Base-by-base conservation (phyloP, 352 stramenopile species). In the Peronospora destructor region DNA sequence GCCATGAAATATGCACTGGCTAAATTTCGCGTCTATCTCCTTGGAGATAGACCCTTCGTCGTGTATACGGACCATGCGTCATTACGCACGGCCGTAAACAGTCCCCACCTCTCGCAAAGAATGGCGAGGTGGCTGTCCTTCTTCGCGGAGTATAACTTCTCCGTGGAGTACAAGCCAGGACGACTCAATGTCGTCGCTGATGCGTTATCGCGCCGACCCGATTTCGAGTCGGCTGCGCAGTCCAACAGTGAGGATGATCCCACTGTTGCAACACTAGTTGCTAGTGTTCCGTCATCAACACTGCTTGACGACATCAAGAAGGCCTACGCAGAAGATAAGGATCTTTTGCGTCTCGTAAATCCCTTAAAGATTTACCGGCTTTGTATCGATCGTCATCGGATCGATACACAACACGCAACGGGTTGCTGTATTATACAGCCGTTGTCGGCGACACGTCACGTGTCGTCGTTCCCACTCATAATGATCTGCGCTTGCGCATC, bases 71-170 rank as follows among this genome's bases (percentile, higher is more conserved):
- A 47, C 9, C 25, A 47, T 14, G 12, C 40, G 25, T 36, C 30
- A 5, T 26, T 45, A 34, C 32, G 26, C 0, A 52, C 33, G 11
- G 16, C n/a, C 30, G 17, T 33, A 6, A 49, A 49, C 13, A 40
- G n/a, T 11, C 32, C 43, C 2, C 13, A 23, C 43, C 38, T 17
- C 36, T 56, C 45, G 1, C 41, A 64, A 13, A 17, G 56, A 0
- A 64, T 67, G 46, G 56, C 29, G 7, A 26, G 57, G 1, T 71
- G 56, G 52, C 16, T 71, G 0, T 53, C 46, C 0, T 57, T 68
- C 21, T 71, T 67, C 21, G 28, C 51, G 0, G 56, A 71, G 28
- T 62, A 49, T 41, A 58, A 63, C 30, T 35, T 35, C 30, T 13
- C 30, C 30, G 4, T 35, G 7, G 9, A 35, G 1, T 14, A 35